Base-by-base conservation (phyloP, 2,329 filamentous ascomycete species). In the Knufia petricola region DNA sequence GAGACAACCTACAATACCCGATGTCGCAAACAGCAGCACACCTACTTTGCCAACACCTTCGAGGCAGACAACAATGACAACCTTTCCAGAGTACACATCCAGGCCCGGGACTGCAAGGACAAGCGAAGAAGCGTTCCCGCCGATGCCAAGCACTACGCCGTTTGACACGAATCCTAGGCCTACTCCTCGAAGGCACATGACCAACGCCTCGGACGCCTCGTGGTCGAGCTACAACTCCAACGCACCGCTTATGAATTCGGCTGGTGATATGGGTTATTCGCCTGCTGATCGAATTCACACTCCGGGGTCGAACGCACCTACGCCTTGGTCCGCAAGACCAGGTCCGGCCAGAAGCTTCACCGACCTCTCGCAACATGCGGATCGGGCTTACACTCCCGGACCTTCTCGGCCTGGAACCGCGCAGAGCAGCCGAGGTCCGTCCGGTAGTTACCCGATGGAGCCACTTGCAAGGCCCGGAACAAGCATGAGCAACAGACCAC, bases 61-160 rank as follows among this genome's bases (percentile, higher is more conserved):
- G 48, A 74, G 80, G 52, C 77, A 71, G 52, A 78, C 82, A 28
- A 84, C 80, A 1, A 74, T 75, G 58, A 61, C 72, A 1, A 83
- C 81, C 0, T 66, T 85, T 4, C 81, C 82, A 0, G 62, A 71
- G 2, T 85, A 86, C 61, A 70, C 70, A 2, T 82, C 81, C 7
- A 74, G 75, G 46, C 76, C 77, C 15, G 73, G 67, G 46, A 81
- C 77, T 19, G 46, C 48, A 1, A 73, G 76, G 2, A 69, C 58
- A 4, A 59, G 57, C 38, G 55, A 52, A 21, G 54, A 55, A 21
- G 37, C 17, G 13, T 21, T 31, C 38, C 50, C 58, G 50, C 36
- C 62, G 39, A 67, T 69, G 26, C 55, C 55, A 8, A 64, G n/a
- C 15, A 7, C 32, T 12, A 57, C 53, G 36, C 44, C 32, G 19